Evolutionary conservation across 1,284 basidiomycete genomes (phyloP), one percentile per base, ranked within the genome.

Genomic region (Apiotrichum sp.): DNA sequence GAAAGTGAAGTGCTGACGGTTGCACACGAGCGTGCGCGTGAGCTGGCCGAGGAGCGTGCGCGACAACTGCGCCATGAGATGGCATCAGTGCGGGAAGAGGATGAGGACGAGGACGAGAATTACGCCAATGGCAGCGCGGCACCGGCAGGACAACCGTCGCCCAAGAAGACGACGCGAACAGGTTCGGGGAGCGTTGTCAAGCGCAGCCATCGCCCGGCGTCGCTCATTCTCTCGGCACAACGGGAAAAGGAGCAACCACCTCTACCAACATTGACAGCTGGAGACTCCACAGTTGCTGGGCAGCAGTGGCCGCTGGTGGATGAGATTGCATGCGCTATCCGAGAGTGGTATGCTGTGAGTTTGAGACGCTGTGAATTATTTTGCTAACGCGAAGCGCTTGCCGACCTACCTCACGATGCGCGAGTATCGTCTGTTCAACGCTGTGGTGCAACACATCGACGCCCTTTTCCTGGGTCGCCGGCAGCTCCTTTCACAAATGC

Each of bases 281-380:
- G 89, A 46, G 92, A 95, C 69, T 91, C 95, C 63, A 97, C 93
- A 1, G 81, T 83, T 3, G 86, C 86, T 0, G 92, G 92, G 6
- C 80, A 82, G 32, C 79, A 77, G 10, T 93, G 96, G 70, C 95
- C 93, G 1, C 86, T 98, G 67, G 84, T 98, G 52, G 95, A 98
- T 75, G 95, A 98, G 78, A 96, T 98, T 65, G 89, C 95, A 0
- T 95, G 92, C 22, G 93, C 95, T 0, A 78, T 98, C 43, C 84
- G 93, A 39, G 95, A 98, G 81, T 98, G 93, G 92, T 88, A 93
- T 69, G 83, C 84, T 33, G 81, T 95, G 53, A 68, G 72, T 66
- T 0, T 4, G 13, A 31, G 7, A 3, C 4, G 8, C 8, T 38
- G 36, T 38, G 22, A 22, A 22, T 16, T 6, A 6, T 6, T 16